phyloP scores from a whole-genome alignment of 371 early-diverging fungal genomes.

The Syncephalastrum contaminatum region DNA sequence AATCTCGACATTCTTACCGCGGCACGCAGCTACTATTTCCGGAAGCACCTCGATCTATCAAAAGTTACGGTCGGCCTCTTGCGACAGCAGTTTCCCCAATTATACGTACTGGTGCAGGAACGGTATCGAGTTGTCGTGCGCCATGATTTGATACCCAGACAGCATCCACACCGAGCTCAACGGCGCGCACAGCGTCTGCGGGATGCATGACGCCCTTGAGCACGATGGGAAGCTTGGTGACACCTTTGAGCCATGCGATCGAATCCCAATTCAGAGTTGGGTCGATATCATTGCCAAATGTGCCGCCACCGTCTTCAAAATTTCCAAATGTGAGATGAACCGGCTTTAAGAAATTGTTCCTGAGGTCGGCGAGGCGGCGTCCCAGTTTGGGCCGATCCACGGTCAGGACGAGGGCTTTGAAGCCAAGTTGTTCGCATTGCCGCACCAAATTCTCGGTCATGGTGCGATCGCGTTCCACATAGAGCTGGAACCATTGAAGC shows the following conservation, averaged over 20 bases:
- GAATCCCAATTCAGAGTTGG: constrained; percentile 63
- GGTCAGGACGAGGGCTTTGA: constrained; percentile 64
- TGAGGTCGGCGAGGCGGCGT: constrained; percentile 49
- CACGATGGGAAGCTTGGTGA: constrained; percentile 64
- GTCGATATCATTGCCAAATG: constrained; percentile 18
- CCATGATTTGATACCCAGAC: constrained; percentile 79
- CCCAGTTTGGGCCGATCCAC: constrained; percentile 74
- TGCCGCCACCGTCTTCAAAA: constrained; percentile 3
- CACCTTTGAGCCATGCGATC: constrained; percentile 60
- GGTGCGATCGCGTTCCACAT: constrained; percentile 61
- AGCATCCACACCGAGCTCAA: constrained; percentile 53
- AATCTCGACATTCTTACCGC: constrained; percentile 47
- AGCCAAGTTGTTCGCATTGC: constrained; percentile 60
- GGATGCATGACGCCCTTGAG: constrained; percentile 69
- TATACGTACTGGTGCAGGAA: constrained; percentile 36
- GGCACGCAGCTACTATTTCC: constrained; percentile 55
- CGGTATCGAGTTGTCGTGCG: constrained; percentile 71
- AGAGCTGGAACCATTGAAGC: constrained; percentile 72
- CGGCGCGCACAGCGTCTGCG: constrained; percentile 70
- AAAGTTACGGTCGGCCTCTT: neutral
- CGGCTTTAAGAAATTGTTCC: constrained; percentile 9
- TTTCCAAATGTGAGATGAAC: constrained; percentile 3
- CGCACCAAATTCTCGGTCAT: constrained; percentile 51
- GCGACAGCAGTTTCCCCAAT: neutral
- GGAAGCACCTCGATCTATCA: constrained; percentile 50